Conservation (phyloP, 1,284 basidiomycete species). For the Kalmanozyma brasiliensis region DNA sequence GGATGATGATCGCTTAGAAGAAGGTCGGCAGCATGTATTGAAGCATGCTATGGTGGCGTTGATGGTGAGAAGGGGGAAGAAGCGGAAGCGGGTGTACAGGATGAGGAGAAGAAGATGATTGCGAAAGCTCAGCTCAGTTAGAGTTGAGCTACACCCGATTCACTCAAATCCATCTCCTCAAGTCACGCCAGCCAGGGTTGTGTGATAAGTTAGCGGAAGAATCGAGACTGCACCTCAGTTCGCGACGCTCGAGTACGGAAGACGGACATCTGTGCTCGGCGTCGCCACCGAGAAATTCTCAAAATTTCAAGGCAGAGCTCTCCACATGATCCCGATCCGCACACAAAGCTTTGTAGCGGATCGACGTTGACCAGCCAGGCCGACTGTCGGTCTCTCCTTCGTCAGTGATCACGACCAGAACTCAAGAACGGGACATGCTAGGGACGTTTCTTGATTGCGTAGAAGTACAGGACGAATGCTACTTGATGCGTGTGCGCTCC, state of each 20-base stretch:
- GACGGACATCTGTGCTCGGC: slow-evolving; percentile 5
- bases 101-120: slow-evolving; percentile 8
- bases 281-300: slow-evolving; percentile 4
- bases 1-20: slow-evolving; percentile 6
- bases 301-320: background rate
- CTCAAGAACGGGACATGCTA: background rate
- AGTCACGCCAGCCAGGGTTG: too few relatives aligned
- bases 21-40: slow-evolving; percentile 3
- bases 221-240: slow-evolving; percentile 2
- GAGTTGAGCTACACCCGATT: slow-evolving; percentile 18
- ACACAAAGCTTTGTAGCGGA: too few relatives aligned
- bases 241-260: slow-evolving; percentile 13
- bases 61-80: background rate
- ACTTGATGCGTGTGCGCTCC: background rate
- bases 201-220: too few relatives aligned
- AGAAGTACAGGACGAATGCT: slow-evolving; percentile 1
- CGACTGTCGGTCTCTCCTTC: too few relatives aligned
- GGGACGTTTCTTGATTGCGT: too few relatives aligned
- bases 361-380: too few relatives aligned
- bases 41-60: too few relatives aligned
- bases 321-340: background rate
- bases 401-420: too few relatives aligned
- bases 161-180: background rate
- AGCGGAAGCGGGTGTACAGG: slow-evolving; percentile 6
- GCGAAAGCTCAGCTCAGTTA: slow-evolving; percentile 1